phyloP scores from a whole-genome alignment of 2,329 filamentous ascomycete genomes.

The Epichloe sylvatica region DNA sequence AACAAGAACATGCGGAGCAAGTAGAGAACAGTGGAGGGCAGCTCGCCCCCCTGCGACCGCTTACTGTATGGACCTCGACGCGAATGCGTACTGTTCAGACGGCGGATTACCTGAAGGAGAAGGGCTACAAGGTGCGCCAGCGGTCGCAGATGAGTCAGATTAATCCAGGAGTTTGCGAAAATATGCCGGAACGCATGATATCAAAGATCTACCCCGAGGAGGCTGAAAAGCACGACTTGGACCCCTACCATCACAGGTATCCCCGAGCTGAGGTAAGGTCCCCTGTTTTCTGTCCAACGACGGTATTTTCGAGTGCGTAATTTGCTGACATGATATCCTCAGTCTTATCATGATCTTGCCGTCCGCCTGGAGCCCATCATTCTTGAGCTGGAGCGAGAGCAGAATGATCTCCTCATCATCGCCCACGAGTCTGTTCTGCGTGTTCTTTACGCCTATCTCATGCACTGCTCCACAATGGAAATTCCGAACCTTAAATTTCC shows the following conservation, averaged over 20 bases:
- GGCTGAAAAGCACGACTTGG: conserved; percentile 78
- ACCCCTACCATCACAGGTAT: conserved; percentile 95
- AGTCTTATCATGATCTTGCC: conserved; percentile 98
- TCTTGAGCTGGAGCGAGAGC: conserved; percentile 87
- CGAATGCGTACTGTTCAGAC: conserved; percentile 83
- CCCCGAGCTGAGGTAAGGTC: conserved; percentile 67
- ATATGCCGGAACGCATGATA: conserved; percentile 73
- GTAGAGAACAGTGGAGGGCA: conserved; percentile 49
- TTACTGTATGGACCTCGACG: conserved; percentile 93
- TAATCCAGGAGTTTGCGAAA: conserved; percentile 92
- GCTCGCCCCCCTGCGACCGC: conserved; percentile 59
- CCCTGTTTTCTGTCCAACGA: neutral
- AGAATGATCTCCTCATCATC: conserved; percentile 95
- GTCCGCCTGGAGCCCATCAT: conserved; percentile 96
- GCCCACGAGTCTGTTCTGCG: conserved; percentile 96
- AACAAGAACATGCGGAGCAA: conserved; percentile 61
- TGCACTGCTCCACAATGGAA: conserved; percentile 93
- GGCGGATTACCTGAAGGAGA: conserved; percentile 61
- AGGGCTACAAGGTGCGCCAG: conserved; percentile 77
- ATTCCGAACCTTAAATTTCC: conserved; percentile 91
- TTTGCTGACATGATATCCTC: neutral
- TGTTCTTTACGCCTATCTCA: conserved; percentile 91
- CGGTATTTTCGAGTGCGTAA: neutral
- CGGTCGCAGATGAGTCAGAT: conserved; percentile 94
- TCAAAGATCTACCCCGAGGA: conserved; percentile 76